Percentiles rank a stretch among this genome's conserved stretches.
Evolutionary conservation across 768 basidiomycete genomes (phyloP).

Genomic region (Hydnum rufescens): DNA sequence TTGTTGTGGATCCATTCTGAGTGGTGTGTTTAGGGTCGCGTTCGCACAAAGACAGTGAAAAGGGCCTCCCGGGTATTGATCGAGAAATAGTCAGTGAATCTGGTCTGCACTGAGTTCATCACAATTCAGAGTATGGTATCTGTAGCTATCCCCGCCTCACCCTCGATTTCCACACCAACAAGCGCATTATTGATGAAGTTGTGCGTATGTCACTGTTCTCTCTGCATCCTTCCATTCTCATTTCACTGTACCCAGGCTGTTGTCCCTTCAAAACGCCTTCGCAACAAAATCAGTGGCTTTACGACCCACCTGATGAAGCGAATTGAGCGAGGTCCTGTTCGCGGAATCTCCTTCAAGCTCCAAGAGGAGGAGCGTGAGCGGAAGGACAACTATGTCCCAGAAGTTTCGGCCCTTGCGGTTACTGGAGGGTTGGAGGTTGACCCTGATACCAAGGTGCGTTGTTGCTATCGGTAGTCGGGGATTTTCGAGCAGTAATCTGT

Average conservation of each 20-base stretch:
- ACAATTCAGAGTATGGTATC: not conserved
- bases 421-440: slow-evolving; percentile 66
- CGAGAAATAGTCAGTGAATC: slow-evolving; percentile 78
- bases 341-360: slow-evolving; percentile 99
- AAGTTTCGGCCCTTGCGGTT: slow-evolving; percentile 87
- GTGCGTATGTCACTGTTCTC: slow-evolving; percentile 26
- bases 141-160: slow-evolving; percentile 92
- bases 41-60: slow-evolving; percentile 99
- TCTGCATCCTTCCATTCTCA: not conserved
- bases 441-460: slow-evolving; percentile 73
- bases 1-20: not conserved
- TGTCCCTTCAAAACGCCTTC: slow-evolving; percentile 94
- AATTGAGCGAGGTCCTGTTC: slow-evolving; percentile 93
- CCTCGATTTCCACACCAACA: slow-evolving; percentile 99
- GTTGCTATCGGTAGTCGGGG: not conserved
- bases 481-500: not conserved
- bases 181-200: slow-evolving; percentile 95
- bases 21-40: slow-evolving; percentile 55
- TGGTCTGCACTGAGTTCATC: not conserved
- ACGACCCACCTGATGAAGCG: slow-evolving; percentile 99
- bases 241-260: slow-evolving; percentile 35
- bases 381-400: slow-evolving; percentile 99
- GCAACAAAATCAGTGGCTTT: slow-evolving; percentile 99
- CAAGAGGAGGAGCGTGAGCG: slow-evolving; percentile 99
- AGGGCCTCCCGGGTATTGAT: slow-evolving; percentile 97